Evolutionary conservation across 148 eudicot species (phyloP), one percentile per base, ranked within the genome.

Genomic region (Rhododendron ferrugineum): DNA sequence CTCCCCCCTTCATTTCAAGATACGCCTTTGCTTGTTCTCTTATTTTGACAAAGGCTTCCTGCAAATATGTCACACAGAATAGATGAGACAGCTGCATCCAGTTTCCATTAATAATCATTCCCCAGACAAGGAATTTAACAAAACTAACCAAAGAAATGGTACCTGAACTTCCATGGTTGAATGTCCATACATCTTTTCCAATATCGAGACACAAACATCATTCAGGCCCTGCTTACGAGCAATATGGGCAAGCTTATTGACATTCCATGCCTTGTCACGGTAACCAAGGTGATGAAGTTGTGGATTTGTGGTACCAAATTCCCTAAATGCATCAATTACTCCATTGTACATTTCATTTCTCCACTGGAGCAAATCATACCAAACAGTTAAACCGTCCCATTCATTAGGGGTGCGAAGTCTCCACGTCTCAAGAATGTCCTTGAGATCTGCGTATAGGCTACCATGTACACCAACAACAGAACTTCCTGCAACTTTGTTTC

Each of bases 141-240:
- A 52, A 4, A 64, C 82, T 70, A 37, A 16, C 37, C 23, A 28
- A 77, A 79, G 54, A 75, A 30, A 83, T 64, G 78, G 87, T 90
- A 97, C 99, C 99, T 97, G 99, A 75, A 97, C 98, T 91, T 97
- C 99, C 99, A 97, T 97, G 64, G 98, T 97, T 28, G 97, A 90
- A 86, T 94, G 98, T 30, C 98, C 99, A 92, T 97, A 97, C 98
- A 97, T 94, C 89, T 97, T 97, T 54, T 95, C 99, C 86, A 97
- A 91, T 86, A 97, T 93, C 66, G 94, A 87, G 68, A 97, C 98
- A 91, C 99, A 97, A 87, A 94, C 98, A 86, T 97, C 99, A 90
- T 93, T 82, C 26, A 95, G 90, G 72, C 98, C 96, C 86, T 97
- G 99, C 91, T 97, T 97, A 52, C 98, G 95, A 88, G 96, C 89